Evolutionary conservation across 768 basidiomycete genomes (phyloP).

Genomic region (Suillus subaureus): DNA sequence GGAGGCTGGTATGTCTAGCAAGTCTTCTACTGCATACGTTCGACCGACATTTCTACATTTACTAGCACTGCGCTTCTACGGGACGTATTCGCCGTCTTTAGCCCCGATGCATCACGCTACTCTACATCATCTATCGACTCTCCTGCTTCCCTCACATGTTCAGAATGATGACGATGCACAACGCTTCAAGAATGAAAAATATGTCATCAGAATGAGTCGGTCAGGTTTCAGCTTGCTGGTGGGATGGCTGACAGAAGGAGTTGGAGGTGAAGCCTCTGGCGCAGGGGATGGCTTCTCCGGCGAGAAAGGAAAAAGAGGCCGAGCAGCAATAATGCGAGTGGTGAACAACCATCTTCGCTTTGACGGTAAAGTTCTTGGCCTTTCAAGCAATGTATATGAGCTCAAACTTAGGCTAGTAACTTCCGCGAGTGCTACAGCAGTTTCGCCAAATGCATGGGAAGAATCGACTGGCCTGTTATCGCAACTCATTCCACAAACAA

Average conservation of each 20-base stretch:
- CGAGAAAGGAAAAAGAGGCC: conserved; percentile 79
- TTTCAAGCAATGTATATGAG: neutral
- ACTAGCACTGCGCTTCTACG: conserved; percentile 75
- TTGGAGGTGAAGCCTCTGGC: conserved; percentile 84
- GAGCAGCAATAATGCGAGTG: conserved; percentile 89
- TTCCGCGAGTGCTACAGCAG: conserved; percentile 62
- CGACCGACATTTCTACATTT: conserved; percentile 14
- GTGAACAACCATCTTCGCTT: conserved; percentile 93
- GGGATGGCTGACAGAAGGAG: conserved; percentile 95
- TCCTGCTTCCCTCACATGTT: conserved; percentile 83
- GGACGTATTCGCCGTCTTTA: conserved; percentile 69
- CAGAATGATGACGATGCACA: conserved; percentile 81
- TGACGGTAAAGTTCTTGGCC: conserved; percentile 59
- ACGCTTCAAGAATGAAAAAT: conserved; percentile 88
- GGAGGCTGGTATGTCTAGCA: conserved; percentile 70
- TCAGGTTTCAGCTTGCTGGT: conserved; percentile 91
- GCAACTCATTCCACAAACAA: conserved; percentile 68
- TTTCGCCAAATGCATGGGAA: conserved; percentile 74
- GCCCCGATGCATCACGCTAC: conserved; percentile 64
- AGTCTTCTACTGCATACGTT: conserved; percentile 8
- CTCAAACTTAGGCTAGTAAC: conserved; percentile 55
- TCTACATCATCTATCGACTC: conserved; percentile 75
- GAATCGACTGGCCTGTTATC: conserved; percentile 85
- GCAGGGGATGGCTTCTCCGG: conserved; percentile 78
- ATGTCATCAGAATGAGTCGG: conserved; percentile 84